Base-by-base conservation (phyloP, 495 filamentous ascomycete genomes). In the Oidiodendron maius region DNA sequence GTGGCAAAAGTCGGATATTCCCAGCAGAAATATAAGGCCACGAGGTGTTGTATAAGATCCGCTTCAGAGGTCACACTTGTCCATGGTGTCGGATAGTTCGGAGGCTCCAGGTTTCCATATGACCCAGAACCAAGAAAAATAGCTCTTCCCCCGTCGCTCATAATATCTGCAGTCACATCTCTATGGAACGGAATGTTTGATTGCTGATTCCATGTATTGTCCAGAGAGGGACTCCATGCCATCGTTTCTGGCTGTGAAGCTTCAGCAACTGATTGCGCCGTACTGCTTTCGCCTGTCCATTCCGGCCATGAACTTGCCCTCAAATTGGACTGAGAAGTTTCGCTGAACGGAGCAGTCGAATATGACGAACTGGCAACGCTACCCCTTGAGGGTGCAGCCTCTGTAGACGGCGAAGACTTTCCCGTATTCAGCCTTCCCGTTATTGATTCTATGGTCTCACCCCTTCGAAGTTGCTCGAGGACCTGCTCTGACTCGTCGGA, bases 21-120 rank as follows among this genome's bases (percentile, higher is more conserved):
- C 87, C 87, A 93, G 57, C 76, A 79, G 49, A 94, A 91, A 63
- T 87, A 91, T 13, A 91, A 64, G 13, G 79, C 69, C 32, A 87
- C 65, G 18, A 87, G 70, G 51, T 86, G 81, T 45, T 77, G 66
- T 6, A 87, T 72, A 37, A 87, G 71, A 3, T 56, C 55, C 8
- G 62, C 48, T 57, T 88, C 81, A 3, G 61, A 43, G 1, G 84
- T 85, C 26, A 83, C 70, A 4, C 59, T 68, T 10, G 84, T 86
- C 84, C 84, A 88, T 1, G 66, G 38, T 5, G 42, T 32, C 36
- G 24, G 38, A 17, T 12, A 18, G 28, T 40, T 42, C 6, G 24
- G 48, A 2, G 20, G 11, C 24, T 22, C 24, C 10, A 15, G 36
- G 6, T n/a, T 39, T 6, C 36, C 36, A n/a, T 9, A 15, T n/a